Percentiles rank a stretch among this genome's conserved stretches.
Conservation (phyloP, 805 yeast genomes). For the Saccharomyces cerevisiae region DNA sequence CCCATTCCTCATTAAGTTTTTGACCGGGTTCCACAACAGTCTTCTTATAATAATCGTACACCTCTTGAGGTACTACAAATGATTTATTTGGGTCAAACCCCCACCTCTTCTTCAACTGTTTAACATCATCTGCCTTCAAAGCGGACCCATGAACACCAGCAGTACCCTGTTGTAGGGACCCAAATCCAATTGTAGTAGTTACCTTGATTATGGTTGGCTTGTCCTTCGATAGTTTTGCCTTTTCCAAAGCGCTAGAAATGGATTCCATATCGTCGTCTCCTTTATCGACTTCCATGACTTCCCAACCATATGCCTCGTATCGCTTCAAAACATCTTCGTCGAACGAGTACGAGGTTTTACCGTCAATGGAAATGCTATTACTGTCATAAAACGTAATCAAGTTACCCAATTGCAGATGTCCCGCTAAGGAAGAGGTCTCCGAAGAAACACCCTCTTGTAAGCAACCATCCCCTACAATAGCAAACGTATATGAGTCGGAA, state of each 20-base stretch:
- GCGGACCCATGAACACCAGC: slow-evolving; percentile 95
- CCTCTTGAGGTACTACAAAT: slow-evolving; percentile 77
- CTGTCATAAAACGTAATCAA: slow-evolving; percentile 94
- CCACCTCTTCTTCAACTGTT: slow-evolving; percentile 69
- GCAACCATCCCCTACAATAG: slow-evolving; percentile 94
- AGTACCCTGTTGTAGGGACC: slow-evolving; percentile 77
- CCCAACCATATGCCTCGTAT: slow-evolving; percentile 93
- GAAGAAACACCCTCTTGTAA: slow-evolving; percentile 95
- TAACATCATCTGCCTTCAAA: slow-evolving; percentile 84
- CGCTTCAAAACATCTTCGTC: slow-evolving; percentile 84
- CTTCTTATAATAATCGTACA: slow-evolving; percentile 56
- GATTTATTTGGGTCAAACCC: slow-evolving; percentile 83
- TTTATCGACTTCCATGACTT: slow-evolving; percentile 63
- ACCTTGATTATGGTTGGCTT: slow-evolving; percentile 88
- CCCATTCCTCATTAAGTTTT: slow-evolving; percentile 67
- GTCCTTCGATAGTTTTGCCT: slow-evolving; percentile 64
- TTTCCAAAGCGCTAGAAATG: slow-evolving; percentile 64
- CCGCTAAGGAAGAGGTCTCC: slow-evolving; percentile 92
- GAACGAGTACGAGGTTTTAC: slow-evolving; percentile 81
- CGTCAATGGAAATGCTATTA: slow-evolving; percentile 94
- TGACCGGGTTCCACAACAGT: slow-evolving; percentile 53
- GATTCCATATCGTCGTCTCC: slow-evolving; percentile 75
- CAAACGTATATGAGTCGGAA: slow-evolving; percentile 69
- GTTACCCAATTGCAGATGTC: slow-evolving; percentile 89
- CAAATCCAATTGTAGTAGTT: slow-evolving; percentile 89